Evolutionary conservation across 805 yeast species (phyloP).

Genomic region (Torulaspora delbrueckii): DNA sequence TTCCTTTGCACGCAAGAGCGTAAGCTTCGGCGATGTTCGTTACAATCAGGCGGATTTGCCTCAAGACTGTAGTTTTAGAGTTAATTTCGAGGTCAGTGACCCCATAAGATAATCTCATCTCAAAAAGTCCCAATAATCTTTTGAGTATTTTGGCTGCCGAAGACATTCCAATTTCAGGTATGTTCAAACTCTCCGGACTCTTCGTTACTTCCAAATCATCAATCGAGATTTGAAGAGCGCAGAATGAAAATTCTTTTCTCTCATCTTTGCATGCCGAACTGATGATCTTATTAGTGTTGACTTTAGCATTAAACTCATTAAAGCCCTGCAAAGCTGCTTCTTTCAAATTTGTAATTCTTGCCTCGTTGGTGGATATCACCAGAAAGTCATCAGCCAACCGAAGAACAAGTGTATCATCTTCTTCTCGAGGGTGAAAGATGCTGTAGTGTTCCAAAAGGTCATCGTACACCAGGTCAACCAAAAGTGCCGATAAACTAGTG

Average conservation of each 20-base stretch:
- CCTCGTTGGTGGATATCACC: conserved; percentile 48
- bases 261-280: conserved; percentile 22
- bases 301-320: conserved; percentile 39
- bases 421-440: conserved; percentile 27
- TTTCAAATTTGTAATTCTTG: conserved; percentile 32
- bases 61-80: conserved; percentile 18
- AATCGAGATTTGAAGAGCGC: conserved; percentile 41
- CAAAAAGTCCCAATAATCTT: conserved; percentile 27
- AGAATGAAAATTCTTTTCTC: conserved; percentile 30
- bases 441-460: conserved; percentile 41
- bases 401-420: conserved; percentile 40
- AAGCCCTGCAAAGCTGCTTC: conserved; percentile 37
- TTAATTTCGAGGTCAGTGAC: conserved; percentile 27
- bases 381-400: conserved; percentile 84
- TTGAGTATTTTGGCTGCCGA: conserved; percentile 24
- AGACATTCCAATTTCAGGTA: conserved; percentile 10
- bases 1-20: conserved; percentile 6
- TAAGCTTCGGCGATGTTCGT: conserved; percentile 22
- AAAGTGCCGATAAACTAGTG: conserved; percentile 62
- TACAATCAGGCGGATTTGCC: conserved; percentile 17
- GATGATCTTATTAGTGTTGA: conserved; percentile 40
- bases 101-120: conserved; percentile 34
- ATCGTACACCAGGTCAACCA: conserved; percentile 73
- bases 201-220: conserved; percentile 37
- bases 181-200: conserved; percentile 18